These are phyloP conservation scores for Sporothrix pallida DNA, from an alignment of 2,329 filamentous ascomycete genomes.

Conservation along the genomic window DNA sequence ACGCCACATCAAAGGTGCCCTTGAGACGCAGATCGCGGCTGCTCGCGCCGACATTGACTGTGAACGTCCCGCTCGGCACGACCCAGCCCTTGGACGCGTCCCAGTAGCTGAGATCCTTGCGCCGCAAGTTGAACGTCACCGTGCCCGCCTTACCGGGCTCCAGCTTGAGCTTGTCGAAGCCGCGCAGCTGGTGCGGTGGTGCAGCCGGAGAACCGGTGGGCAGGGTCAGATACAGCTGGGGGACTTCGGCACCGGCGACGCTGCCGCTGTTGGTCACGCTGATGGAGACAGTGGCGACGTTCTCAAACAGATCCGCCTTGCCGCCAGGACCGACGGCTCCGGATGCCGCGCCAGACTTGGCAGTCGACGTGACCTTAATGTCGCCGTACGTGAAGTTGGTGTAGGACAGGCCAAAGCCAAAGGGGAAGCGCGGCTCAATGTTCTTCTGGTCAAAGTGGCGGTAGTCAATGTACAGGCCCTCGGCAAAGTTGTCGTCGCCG, in stretches of 20 bases:
- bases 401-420: conserved; percentile 70
- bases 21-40: conserved; percentile 53
- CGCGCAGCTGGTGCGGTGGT: conserved; percentile 60
- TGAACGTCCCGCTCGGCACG: conserved; percentile 53
- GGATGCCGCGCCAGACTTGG: conserved; percentile 47
- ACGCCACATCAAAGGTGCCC: conserved; percentile 42
- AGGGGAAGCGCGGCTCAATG: conserved; percentile 66
- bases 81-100: conserved; percentile 67
- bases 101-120: conserved; percentile 70
- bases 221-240: conserved; percentile 63
- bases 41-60: conserved; percentile 52
- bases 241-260: conserved; percentile 67
- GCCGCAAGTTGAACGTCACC: conserved; percentile 59
- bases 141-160: conserved; percentile 53
- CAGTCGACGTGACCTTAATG: conserved; percentile 49
- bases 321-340: conserved; percentile 53
- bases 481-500: conserved; percentile 60
- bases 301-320: conserved; percentile 53
- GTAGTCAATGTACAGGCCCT: conserved; percentile 69
- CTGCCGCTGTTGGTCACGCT: conserved; percentile 69
- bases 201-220: conserved; percentile 48
- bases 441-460: conserved; percentile 64
- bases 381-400: conserved; percentile 68
- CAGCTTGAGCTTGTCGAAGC: conserved; percentile 65
- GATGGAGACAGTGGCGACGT: conserved; percentile 58